Base-by-base conservation (phyloP, 148 eudicot genomes). In the Beta vulgaris region DNA sequence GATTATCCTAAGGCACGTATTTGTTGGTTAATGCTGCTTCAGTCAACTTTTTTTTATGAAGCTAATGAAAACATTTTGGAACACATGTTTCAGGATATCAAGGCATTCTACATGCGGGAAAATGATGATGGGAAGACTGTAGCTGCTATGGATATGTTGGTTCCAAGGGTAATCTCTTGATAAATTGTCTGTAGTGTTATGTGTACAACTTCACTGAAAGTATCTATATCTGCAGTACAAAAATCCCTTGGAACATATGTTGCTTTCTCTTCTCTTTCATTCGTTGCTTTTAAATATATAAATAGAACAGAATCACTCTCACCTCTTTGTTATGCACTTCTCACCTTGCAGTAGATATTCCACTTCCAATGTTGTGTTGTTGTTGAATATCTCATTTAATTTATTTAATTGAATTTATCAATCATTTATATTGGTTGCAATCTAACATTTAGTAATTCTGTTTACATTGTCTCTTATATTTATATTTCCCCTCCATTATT, bases 111-210 rank as follows among this genome's bases (percentile, higher is more conserved):
- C 79, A 92, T 95, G 99, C 88, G 99, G 74, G 80, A 84, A 82
- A 95, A 95, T 85, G 98, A 95, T 83, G 99, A 95, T 77, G 94
- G 97, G 25, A 90, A 87, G 86, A 95, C 99, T 54, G 99, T 95
- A 66, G 96, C 99, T 81, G 99, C 99, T 51, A 95, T 95, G 99
- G 99, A 95, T 84, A 68, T 95, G 91, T 80, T 95, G 90, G 99
- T 95, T 82, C 99, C 99, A 68, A 88, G 93, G 96, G 99, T 92
- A 85, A 29, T 61, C 48, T 58, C 8, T 36, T 13, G 48, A 40
- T 69, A 21, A 4, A 42, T 28, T 10, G 11, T 51, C 23, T 51
- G 10, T 19, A 7, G 4, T 28, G 35, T 25, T 58, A 9, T 58
- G 4, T 58, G 62, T 58, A 28, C 18, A 25, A 25, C 4, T 13